phyloP scores from a whole-genome alignment of 768 basidiomycete genomes.

The Imleria badia region DNA sequence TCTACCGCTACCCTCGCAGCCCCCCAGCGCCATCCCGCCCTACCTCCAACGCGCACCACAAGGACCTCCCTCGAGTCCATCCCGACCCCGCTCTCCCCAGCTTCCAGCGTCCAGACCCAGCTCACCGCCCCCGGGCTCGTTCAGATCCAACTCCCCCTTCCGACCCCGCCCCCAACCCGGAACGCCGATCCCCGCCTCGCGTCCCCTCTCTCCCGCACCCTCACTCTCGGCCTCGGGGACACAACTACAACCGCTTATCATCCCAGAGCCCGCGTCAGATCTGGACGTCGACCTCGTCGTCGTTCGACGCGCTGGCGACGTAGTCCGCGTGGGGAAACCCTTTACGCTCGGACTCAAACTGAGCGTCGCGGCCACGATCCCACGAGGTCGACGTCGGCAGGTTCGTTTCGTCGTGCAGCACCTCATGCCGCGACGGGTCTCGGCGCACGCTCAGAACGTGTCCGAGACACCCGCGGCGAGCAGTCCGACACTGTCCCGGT shows the following conservation, averaged over 20 bases:
- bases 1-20: constrained; percentile 35
- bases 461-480: constrained; percentile 4
- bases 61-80: constrained; percentile 37
- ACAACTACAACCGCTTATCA: constrained; percentile 21
- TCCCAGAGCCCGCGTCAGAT: constrained; percentile 32
- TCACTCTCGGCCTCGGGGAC: constrained; percentile 17
- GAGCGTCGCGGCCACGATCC: constrained; percentile 47
- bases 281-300: constrained; percentile 61
- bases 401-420: constrained; percentile 66
- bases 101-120: constrained; percentile 49
- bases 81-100: constrained; percentile 61
- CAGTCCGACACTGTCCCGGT: constrained; percentile 4
- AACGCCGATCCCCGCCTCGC: constrained; percentile 23
- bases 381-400: constrained; percentile 37
- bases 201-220: constrained; percentile 34
- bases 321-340: constrained; percentile 51
- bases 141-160: constrained; percentile 46
- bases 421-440: constrained; percentile 43
- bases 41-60: constrained; percentile 64
- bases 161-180: constrained; percentile 31
- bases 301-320: constrained; percentile 44
- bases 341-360: constrained; percentile 59
- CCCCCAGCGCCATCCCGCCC: constrained; percentile 71
- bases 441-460: constrained; percentile 8
- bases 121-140: constrained; percentile 51